Evolutionary conservation across 768 basidiomycete species (phyloP).

Genomic region (Russula abietina): DNA sequence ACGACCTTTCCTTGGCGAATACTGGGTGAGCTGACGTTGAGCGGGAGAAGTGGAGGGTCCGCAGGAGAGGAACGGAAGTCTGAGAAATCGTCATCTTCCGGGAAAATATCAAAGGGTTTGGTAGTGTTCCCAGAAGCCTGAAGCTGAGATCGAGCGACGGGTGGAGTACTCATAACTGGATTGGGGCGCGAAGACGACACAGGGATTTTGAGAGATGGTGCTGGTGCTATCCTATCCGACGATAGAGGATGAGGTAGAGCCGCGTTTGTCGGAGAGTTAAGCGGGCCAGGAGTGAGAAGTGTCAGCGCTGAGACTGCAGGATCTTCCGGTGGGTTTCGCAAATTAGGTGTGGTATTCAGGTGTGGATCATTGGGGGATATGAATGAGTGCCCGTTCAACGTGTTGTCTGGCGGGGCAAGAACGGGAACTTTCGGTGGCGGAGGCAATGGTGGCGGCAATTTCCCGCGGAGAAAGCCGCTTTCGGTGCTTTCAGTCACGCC

Average conservation of each 20-base stretch:
- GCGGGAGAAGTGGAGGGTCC: slow-evolving; percentile 17
- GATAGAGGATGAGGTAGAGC: not conserved
- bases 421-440: slow-evolving; percentile 7
- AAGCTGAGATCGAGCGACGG: not conserved
- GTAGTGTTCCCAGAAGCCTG: not conserved
- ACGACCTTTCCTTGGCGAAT: not conserved
- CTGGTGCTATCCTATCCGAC: not conserved
- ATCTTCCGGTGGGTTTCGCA: not conserved
- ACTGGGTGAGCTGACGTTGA: slow-evolving; percentile 2
- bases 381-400: not conserved
- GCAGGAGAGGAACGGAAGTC: slow-evolving; percentile 39
- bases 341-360: not conserved
- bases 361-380: not conserved
- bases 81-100: slow-evolving; percentile 44
- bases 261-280: not conserved
- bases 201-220: slow-evolving; percentile 20
- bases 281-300: not conserved
- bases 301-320: not conserved
- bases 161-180: not conserved
- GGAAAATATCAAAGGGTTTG: not conserved
- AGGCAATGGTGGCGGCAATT: slow-evolving; percentile 17
- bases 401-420: not conserved
- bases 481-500: slow-evolving; percentile 36
- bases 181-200: slow-evolving; percentile 12
- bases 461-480: slow-evolving; percentile 31